Evolutionary conservation across 345 rosid species (phyloP), one percentile per base, ranked within the genome.

Genomic region (Rhodamnia rubescens): DNA sequence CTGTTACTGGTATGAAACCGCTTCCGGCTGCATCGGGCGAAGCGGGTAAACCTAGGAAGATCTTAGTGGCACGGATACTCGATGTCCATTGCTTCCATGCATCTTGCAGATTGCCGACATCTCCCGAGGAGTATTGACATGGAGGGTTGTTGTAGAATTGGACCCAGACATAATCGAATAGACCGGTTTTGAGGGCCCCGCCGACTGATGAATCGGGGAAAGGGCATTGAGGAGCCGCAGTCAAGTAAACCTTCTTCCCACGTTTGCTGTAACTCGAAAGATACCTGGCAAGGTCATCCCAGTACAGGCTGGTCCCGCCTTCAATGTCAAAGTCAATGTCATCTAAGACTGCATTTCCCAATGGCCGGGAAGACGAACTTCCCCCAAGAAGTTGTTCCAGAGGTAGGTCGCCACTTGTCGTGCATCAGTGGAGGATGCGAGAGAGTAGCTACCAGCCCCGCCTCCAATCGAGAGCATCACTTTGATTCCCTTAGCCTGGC

Each of bases 221-320:
- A 53, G 92, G 94, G 88, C 96, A 93, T 32, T 94, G 94, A 21
- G 96, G 95, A 74, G 95, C 94, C 50, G 93, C 95, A 26, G 96
- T 83, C 84, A 94, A 44, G 84, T 91, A 92, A 21, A 94, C 93
- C 88, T 90, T 94, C 58, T 81, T 90, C 22, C 91, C 92, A 42
- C 49, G 53, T 6, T 52, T 74, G 85, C 92, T 89, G 54, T 87
- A 86, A 16, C 57, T 88, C 2, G 90, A 49, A 22, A 94, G 84
- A 74, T 27, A 75, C 50, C 91, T 86, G 22, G 91, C 94, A 40
- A 94, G 94, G 80, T 89, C 88, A 51, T 90, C 93, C 88, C 89
- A 94, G 53, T 90, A 85, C 29, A 85, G 83, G 56, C 90, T 85
- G 2, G 91, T 90, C 24, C 93, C 92, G 14, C 49, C 85, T 85